Conservation (phyloP, 495 filamentous ascomycete genomes). For the Sordaria brevicollis region DNA sequence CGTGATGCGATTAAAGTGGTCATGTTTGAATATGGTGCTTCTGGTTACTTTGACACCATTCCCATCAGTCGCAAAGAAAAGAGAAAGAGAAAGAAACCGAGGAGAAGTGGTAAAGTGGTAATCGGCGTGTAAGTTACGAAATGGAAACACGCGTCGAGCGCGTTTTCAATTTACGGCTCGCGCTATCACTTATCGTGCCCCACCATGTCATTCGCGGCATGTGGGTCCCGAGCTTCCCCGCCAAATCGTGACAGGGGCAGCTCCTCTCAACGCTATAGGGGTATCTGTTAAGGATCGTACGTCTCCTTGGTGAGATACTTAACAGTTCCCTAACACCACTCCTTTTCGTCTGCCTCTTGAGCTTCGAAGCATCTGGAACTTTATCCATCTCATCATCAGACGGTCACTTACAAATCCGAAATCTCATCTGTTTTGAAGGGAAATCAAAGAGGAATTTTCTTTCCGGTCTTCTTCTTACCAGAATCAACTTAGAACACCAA, state of each 20-base stretch:
- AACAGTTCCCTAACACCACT: background rate
- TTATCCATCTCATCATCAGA: background rate
- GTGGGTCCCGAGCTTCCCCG: background rate
- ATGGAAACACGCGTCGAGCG: conserved; percentile 21
- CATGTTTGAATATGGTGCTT: conserved; percentile 20
- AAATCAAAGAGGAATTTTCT: background rate
- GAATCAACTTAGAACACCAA: background rate
- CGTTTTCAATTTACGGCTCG: conserved; percentile 21
- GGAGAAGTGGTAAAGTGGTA: background rate
- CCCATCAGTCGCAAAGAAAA: background rate
- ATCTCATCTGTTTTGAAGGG: background rate
- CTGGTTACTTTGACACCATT: background rate
- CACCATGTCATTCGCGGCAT: conserved; percentile 1
- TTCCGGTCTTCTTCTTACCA: background rate
- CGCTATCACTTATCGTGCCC: background rate
- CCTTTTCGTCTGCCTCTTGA: background rate
- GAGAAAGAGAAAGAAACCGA: background rate
- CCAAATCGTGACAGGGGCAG: conserved; percentile 4
- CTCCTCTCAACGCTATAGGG: background rate
- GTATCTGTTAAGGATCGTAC: background rate
- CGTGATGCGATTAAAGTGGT: conserved; percentile 36
- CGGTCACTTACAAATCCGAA: background rate
- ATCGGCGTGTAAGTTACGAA: background rate
- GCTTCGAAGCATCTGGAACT: background rate
- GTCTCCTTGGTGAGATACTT: fast-evolving